Conservation (phyloP, 78 protist genomes). For the Speleostelium caveatum region DNA sequence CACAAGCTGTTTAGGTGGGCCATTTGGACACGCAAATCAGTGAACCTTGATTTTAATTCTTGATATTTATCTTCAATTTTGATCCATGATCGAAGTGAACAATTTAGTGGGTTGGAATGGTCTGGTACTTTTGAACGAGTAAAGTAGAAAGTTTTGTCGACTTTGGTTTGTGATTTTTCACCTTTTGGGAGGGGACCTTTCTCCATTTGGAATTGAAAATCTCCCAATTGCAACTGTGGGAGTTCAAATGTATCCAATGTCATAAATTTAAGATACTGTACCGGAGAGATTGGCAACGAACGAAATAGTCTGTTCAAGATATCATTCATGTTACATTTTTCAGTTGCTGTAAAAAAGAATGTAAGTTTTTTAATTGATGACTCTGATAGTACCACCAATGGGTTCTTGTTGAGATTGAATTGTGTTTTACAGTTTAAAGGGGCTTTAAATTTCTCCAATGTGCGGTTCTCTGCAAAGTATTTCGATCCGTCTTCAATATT, state of each 20-base stretch:
- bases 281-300: neutral
- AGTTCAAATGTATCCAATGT: neutral
- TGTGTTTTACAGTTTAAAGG: constrained; percentile 1
- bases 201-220: neutral
- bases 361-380: neutral
- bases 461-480: neutral
- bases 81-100: too few relatives aligned
- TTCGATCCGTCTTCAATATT: neutral
- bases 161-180: too few relatives aligned
- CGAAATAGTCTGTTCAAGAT: neutral
- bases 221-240: neutral
- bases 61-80: constrained; percentile 19
- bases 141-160: too few relatives aligned
- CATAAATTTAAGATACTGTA: constrained; percentile 17
- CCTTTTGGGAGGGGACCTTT: too few relatives aligned
- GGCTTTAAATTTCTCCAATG: neutral
- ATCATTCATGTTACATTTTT: neutral
- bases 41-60: neutral
- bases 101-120: too few relatives aligned
- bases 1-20: neutral
- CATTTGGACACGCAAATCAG: neutral
- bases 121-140: too few relatives aligned
- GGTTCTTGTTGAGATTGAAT: neutral
- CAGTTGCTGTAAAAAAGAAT: neutral
- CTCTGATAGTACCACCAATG: constrained; percentile 8